Evolutionary conservation across 108 stramenopile genomes (phyloP), one percentile per base, ranked within the genome.

Genomic region (Skeletonema grethae): DNA sequence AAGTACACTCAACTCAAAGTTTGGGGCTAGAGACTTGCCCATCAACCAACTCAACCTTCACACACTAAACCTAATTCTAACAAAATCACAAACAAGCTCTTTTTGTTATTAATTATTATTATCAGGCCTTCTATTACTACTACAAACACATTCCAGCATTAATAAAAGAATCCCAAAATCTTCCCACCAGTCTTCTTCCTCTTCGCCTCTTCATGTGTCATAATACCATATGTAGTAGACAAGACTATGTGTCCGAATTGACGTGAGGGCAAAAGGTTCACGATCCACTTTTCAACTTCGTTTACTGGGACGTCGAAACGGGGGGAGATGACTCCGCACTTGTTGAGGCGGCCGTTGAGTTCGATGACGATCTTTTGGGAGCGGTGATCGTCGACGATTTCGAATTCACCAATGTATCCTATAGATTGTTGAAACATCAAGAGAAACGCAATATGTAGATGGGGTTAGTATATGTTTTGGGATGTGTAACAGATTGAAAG

Each of bases 361-460:
- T 99, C 97, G 64, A 99, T 82, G 11, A 99, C 98, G 72, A 99
- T 99, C 92, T 99, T 99, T 78, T 97, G 93, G 63, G 96, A 80
- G 73, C 99, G 91, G 90, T 99, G 99, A 87, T 99, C 99, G 72
- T 99, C 99, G 67, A 99, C 80, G 83, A 99, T 97, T 90, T 98
- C 98, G 75, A 99, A 99, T 87, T 99, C 99, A 32, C 98, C 99
- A 83, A 99, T 99, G 97, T 99, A 99, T 73, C 99, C 97, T 96
- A 22, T 24, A 22, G 4, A 16, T 28, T 48, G 31, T 31, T 31
- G 31, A 31, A 3, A 31, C 4, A 34, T 53, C 31, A 22, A 66
- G 76, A 62, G n/a, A 67, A 48, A 46, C 22, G 63, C 48, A 36
- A 58, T 25, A n/a, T n/a, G n/a, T n/a, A 28, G 32, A 43, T 48